Evolutionary conservation across 257 asterid species (phyloP).

Genomic region (Solanum sparsipilum): DNA sequence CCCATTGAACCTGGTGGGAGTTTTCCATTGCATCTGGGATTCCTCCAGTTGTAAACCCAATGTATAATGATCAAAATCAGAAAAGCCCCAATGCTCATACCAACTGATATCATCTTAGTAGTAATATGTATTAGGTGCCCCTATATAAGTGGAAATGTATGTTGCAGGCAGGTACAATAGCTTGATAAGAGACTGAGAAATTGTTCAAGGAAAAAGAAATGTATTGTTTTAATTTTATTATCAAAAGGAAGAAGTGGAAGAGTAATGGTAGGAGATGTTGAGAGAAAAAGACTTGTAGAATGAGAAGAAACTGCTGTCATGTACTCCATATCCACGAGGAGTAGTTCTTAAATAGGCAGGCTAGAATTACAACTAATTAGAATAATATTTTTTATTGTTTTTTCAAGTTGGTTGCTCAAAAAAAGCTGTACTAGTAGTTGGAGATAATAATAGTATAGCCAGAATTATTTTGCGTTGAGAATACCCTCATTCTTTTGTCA

Average conservation of each 20-base stretch:
- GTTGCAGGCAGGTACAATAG: background rate
- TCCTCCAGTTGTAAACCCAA: constrained; percentile 55
- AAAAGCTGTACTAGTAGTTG: constrained; percentile 40
- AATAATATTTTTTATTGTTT: constrained; percentile 12
- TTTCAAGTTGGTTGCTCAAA: constrained; percentile 51
- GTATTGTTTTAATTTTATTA: background rate
- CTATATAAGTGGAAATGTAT: background rate
- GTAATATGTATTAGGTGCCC: background rate
- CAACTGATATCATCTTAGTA: constrained; percentile 30
- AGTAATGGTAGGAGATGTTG: background rate
- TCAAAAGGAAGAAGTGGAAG: constrained; percentile 8
- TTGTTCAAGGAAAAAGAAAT: background rate
- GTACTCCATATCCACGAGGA: constrained; percentile 32
- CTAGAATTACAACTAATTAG: constrained; percentile 37
- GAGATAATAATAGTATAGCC: constrained; percentile 24
- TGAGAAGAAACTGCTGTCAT: constrained; percentile 43
- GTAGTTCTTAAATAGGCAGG: constrained; percentile 58
- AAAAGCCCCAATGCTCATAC: constrained; percentile 20
- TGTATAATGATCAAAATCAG: constrained; percentile 17
- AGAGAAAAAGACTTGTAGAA: constrained; percentile 23
- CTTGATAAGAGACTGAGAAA: background rate
- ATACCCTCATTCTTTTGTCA: constrained; percentile 40
- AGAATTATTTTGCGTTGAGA: constrained; percentile 29
- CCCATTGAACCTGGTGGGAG: constrained; percentile 92
- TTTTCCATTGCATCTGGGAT: constrained; percentile 46